Percentiles rank a stretch among this genome's conserved stretches.
These are phyloP conservation scores for Serpula lacrymans DNA, from an alignment of 768 basidiomycete species.

Conservation along the genomic window DNA sequence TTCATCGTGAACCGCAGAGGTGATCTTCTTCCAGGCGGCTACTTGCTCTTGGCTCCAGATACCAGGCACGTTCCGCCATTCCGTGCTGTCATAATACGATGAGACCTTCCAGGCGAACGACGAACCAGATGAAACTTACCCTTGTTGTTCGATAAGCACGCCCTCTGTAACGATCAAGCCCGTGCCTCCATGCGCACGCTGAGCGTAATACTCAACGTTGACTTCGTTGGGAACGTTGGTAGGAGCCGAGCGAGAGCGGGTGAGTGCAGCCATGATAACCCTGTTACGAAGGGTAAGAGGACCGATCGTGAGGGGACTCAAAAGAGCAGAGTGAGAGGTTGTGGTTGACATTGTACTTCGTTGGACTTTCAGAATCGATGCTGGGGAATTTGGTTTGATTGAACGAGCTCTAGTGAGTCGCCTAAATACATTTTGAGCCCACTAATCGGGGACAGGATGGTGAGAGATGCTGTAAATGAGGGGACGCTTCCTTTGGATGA, in stretches of 20 bases:
- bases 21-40: constrained; percentile 43
- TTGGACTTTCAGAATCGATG: too few species aligned
- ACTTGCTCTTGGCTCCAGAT: constrained; percentile 45
- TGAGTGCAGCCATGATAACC: constrained; percentile 38
- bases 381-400: too few species aligned
- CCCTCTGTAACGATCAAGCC: constrained; percentile 41
- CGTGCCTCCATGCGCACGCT: constrained; percentile 37
- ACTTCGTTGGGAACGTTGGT: constrained; percentile 35
- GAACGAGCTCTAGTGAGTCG: too few species aligned
- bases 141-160: constrained; percentile 38
- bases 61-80: constrained; percentile 44
- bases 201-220: constrained; percentile 40
- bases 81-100: constrained; percentile 27
- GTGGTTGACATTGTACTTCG: too few species aligned
- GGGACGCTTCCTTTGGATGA: too few species aligned
- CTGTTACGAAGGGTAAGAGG: constrained; percentile 35
- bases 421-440: too few species aligned
- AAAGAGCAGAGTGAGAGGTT: too few species aligned
- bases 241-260: constrained; percentile 36
- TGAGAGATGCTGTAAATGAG: too few species aligned
- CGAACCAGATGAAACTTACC: constrained; percentile 21
- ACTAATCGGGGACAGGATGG: too few species aligned
- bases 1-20: constrained; percentile 43
- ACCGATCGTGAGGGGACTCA: constrained; percentile 35
- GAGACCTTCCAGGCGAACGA: not conserved